Base-by-base conservation (phyloP, 106 monocot genomes). In the Triglochin maritima region DNA sequence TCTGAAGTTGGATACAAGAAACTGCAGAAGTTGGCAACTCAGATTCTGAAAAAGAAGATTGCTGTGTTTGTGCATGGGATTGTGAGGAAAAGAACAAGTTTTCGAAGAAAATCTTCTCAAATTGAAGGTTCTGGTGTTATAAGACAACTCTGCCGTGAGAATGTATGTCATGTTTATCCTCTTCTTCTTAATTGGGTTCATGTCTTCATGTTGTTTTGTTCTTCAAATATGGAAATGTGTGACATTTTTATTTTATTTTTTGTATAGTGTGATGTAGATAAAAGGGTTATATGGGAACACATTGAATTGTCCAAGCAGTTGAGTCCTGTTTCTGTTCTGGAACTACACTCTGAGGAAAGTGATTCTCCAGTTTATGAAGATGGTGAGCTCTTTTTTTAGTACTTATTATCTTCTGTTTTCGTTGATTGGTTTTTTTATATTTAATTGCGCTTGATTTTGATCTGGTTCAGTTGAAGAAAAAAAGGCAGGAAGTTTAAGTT, bases 321-420 rank as follows among this genome's bases (percentile, higher is more conserved):
- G 50, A 85, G 85, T 64, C 79, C 82, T 43, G 77, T 83, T 0
- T 86, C 86, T 4, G 86, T 86, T 17, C 74, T 82, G 44, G 78
- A 81, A 14, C 59, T 79, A 48, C 66, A 47, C 52, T 75, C 71
- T 58, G 57, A 64, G 49, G 70, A 68, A 13, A 63, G 63, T 10
- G 63, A 64, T 63, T 81, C 81, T 57, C 79, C 73, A 50, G 58
- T 16, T 41, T 56, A 53, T 47, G 50, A 12, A 48, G 16, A 62
- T 9, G 58, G 78, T 78, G 54, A 66, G 82, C 64, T 69, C 9
- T 7, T 60, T 65, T 15, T 49, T 72, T 50, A 49, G 6, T 53
- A 51, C 46, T 13, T 45, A 14, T 17, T 44, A 57, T 16, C 66
- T 59, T 0, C 68, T 4, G 5, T 52, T 11, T 67, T 14, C 9